Evolutionary conservation across 768 basidiomycete genomes (phyloP).

Genomic region (Boletus subparvulus): DNA sequence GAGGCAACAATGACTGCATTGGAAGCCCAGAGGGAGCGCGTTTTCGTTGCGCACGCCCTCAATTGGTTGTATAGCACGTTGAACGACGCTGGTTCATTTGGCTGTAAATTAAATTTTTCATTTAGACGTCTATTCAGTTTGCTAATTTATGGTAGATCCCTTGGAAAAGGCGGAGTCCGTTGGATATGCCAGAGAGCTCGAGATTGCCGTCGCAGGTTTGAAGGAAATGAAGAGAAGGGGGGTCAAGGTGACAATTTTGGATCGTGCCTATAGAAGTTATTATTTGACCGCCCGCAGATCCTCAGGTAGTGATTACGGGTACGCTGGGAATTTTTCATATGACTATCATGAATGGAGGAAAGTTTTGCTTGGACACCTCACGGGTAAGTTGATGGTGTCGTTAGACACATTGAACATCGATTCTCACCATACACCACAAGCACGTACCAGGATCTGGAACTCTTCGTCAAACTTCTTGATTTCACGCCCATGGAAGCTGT

Average conservation of each 20-base stretch:
- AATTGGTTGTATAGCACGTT: background rate
- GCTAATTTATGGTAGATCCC: background rate
- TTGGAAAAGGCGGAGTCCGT: background rate
- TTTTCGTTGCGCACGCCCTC: background rate
- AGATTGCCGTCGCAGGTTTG: background rate
- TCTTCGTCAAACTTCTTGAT: background rate
- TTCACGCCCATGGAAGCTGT: background rate
- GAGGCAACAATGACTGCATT: background rate
- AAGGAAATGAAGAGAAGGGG: background rate
- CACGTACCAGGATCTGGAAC: background rate
- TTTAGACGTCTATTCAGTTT: background rate
- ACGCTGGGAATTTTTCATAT: background rate
- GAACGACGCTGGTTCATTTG: background rate
- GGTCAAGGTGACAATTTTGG: background rate
- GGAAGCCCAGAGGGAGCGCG: background rate
- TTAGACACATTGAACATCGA: background rate
- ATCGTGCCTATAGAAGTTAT: background rate
- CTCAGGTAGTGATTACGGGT: background rate
- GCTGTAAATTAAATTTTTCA: background rate
- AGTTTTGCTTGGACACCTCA: background rate
- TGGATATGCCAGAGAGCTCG: background rate
- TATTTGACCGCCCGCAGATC: background rate
- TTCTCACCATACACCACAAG: background rate
- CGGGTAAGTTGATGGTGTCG: background rate
- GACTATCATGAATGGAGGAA: background rate